Percentiles rank a stretch among this genome's conserved stretches.
Evolutionary conservation across 768 basidiomycete species (phyloP).

Genomic region (Coprinopsis cinerea): DNA sequence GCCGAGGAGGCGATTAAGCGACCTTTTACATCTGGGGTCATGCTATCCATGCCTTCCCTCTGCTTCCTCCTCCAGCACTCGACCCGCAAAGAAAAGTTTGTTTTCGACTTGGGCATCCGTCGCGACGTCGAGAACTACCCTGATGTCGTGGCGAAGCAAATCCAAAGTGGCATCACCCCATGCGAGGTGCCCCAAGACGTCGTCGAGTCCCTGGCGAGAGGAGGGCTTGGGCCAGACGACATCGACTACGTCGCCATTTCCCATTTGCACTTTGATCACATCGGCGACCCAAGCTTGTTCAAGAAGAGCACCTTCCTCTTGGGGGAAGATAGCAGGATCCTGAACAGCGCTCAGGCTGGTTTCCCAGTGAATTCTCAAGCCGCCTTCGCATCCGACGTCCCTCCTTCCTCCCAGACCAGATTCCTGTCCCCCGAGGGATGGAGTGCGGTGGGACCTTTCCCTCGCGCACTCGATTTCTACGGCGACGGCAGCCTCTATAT

Average conservation of each 20-base stretch:
- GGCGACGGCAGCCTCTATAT: conserved; percentile 56
- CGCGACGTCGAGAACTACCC: conserved; percentile 39
- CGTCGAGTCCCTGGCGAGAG: conserved; percentile 42
- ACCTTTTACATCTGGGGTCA: conserved; percentile 23
- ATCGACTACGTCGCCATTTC: conserved; percentile 42
- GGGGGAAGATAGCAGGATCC: conserved; percentile 31
- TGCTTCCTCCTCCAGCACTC: conserved; percentile 51
- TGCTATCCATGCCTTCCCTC: conserved; percentile 36
- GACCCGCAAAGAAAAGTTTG: conserved; percentile 27
- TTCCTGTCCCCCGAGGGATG: conserved; percentile 30
- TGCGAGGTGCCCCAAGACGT: conserved; percentile 33
- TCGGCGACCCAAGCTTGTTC: conserved; percentile 43
- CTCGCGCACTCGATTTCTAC: conserved; percentile 46
- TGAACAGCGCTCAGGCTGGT: conserved; percentile 31
- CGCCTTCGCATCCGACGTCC: conserved; percentile 24
- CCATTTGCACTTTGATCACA: conserved; percentile 52
- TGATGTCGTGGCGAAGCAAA: conserved; percentile 24
- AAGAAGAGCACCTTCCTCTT: conserved; percentile 41
- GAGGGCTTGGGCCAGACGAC: conserved; percentile 38
- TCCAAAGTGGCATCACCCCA: conserved; percentile 19
- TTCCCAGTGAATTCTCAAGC: conserved; percentile 38
- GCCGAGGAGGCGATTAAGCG: conserved; percentile 32
- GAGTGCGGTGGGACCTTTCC: conserved; percentile 44
- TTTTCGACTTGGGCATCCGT: conserved; percentile 56
- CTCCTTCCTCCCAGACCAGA: conserved; percentile 32